Percentiles rank a stretch among this genome's conserved stretches.
These are phyloP conservation scores for Beverwykella pulmonaria DNA, from an alignment of 495 filamentous ascomycete genomes.

Conservation along the genomic window DNA sequence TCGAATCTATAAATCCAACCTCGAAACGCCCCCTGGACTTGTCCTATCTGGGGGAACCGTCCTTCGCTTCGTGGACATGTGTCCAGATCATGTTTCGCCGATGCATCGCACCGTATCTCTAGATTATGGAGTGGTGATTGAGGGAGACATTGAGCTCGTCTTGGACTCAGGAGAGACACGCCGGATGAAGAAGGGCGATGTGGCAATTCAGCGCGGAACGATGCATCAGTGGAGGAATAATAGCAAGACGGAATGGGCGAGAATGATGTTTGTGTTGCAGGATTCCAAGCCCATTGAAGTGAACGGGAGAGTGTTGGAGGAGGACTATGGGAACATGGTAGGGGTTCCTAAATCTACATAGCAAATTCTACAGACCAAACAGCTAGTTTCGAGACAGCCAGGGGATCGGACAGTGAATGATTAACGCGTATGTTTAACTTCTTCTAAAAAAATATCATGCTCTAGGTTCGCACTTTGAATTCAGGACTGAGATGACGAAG, in stretches of 20 bases:
- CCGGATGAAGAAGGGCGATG: constrained; percentile 62
- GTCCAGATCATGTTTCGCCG: constrained; percentile 18
- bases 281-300: constrained; percentile 6
- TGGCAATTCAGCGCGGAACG: constrained; percentile 66
- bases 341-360: constrained; percentile 17
- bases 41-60: constrained; percentile 46
- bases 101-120: constrained; percentile 43
- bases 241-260: constrained; percentile 48
- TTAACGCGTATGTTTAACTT: too few species aligned
- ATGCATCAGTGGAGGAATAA: constrained; percentile 70
- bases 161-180: constrained; percentile 63
- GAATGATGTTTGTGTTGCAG: constrained; percentile 36
- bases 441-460: too few species aligned
- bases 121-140: constrained; percentile 41
- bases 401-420: too few species aligned
- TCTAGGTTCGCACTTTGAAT: too few species aligned
- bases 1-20: constrained; percentile 23
- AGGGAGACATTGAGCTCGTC: constrained; percentile 58
- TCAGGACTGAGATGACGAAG: too few species aligned
- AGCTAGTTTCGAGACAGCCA: too few species aligned
- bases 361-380: too few species aligned
- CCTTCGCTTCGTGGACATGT: constrained; percentile 36
- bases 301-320: neutral
- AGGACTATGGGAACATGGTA: constrained; percentile 14
- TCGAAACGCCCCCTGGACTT: constrained; percentile 38